Evolutionary conservation across 805 yeast genomes (phyloP), one percentile per base, ranked within the genome.

Genomic region (Maudiozyma turicensis): DNA sequence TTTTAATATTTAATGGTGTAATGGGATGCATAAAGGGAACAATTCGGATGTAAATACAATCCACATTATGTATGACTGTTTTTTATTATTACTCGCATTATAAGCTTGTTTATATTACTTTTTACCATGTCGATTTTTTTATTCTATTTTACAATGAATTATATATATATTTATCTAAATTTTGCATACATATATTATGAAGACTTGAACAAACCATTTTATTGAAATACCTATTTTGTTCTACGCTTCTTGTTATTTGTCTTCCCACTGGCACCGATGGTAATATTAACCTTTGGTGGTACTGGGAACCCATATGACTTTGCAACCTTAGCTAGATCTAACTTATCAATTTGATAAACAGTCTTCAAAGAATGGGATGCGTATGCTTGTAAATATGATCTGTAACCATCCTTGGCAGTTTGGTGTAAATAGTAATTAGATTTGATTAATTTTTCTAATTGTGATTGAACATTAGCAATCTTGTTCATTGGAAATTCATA

Each of bases 361-460:
- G 96, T 86, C 69, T 93, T 93, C 69, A 93, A 75, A 63, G 90
- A 95, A 70, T 93, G 99, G 26, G 96, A 85, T 6, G 99, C 90
- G 64, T 93, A 93, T 5, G 99, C 98, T 71, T 93, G 99, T 61
- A 93, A 75, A 69, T 93, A 93, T 2, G 98, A 81, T 66, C 97
- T 79, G 73, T 93, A 93, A 52, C 99, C 99, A 64, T 93, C 99
- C 69, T 89, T 87, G 32, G 99, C 99, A 48, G 90, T 77, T 69
- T 87, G 95, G 67, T 93, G 95, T 57, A 93, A 76, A 84, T 93
- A 87, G 71, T 86, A 93, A 68, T 93, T 93, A 46, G 91, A 85
- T 61, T 86, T 82, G 55, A 91, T 88, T 58, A 93, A 76, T 70
- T 91, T 91, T 62, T 86, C 93, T 58, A 93, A 73, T 70, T 93